Percentiles rank a stretch among this genome's conserved stretches.
phyloP scores from a whole-genome alignment of 768 basidiomycete species.

The Coprinopsis strossmayeri region DNA sequence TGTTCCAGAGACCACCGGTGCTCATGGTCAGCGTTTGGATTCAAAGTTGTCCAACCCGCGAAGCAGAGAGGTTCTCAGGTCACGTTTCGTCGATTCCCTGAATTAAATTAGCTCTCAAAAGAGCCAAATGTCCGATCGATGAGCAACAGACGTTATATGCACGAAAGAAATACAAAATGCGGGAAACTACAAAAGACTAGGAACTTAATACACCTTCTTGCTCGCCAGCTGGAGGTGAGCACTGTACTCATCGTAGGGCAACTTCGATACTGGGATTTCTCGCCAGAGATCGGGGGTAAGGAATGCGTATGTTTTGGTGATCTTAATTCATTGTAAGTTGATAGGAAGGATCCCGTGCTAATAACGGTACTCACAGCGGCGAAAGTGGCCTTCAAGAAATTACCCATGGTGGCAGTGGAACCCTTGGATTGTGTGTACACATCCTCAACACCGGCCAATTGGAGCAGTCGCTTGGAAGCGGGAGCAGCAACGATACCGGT shows the following conservation, averaged over 20 bases:
- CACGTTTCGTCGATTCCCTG: neutral
- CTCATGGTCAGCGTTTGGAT: neutral
- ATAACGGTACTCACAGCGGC: constrained; percentile 57
- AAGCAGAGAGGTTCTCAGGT: too few species aligned
- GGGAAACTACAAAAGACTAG: constrained; percentile 17
- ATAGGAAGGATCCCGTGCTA: neutral
- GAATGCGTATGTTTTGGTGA: constrained; percentile 98
- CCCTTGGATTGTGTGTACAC: constrained; percentile 98
- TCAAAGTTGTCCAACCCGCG: neutral
- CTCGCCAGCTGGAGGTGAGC: constrained; percentile 82
- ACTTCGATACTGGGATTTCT: constrained; percentile 83
- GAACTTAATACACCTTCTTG: constrained; percentile 66
- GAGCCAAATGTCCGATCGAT: neutral
- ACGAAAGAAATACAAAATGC: constrained; percentile 12
- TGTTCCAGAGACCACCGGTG: constrained; percentile 1
- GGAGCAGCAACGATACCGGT: constrained; percentile 99
- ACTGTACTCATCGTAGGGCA: constrained; percentile 94
- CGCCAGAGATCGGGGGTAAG: constrained; percentile 98
- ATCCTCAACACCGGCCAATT: constrained; percentile 97
- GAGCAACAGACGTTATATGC: constrained; percentile 6
- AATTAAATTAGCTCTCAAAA: neutral
- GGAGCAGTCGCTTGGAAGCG: constrained; percentile 91
- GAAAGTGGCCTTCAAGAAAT: constrained; percentile 98
- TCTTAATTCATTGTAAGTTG: constrained; percentile 33
- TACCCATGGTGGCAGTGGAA: constrained; percentile 97